A percentile compares a stretch with the other conserved stretches of the same genome.
These are phyloP conservation scores for Suhomyces emberorum DNA, from an alignment of 805 yeast species.

Conservation along the genomic window DNA sequence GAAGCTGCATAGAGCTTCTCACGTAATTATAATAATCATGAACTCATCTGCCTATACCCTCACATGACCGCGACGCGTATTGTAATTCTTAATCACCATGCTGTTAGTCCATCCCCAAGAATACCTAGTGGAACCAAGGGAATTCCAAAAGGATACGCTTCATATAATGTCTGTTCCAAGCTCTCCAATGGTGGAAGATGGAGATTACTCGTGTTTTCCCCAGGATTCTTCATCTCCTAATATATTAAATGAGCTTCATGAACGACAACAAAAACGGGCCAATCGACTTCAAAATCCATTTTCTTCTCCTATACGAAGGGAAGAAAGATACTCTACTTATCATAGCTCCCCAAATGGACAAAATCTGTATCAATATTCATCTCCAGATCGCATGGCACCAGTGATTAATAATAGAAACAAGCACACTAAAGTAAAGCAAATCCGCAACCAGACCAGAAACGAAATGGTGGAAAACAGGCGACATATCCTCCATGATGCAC, in stretches of 20 bases:
- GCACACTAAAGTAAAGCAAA: slow-evolving; percentile 20
- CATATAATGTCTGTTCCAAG: slow-evolving; percentile 10
- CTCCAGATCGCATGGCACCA: slow-evolving; percentile 1
- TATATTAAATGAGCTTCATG: slow-evolving; percentile 16
- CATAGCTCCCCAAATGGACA: slow-evolving; percentile 1
- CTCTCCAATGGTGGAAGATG: slow-evolving; percentile 4
- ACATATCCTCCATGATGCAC: slow-evolving; percentile 16
- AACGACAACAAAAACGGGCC: slow-evolving; percentile 16
- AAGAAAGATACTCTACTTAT: neutral
- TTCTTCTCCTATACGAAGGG: slow-evolving; percentile 7
- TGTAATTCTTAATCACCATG: neutral
- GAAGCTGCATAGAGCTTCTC: too few relatives aligned
- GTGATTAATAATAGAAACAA: slow-evolving; percentile 18
- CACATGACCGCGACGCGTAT: slow-evolving; percentile 1
- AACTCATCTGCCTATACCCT: too few relatives aligned
- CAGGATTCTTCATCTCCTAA: neutral
- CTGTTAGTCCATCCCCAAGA: neutral
- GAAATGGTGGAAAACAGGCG: slow-evolving; percentile 17
- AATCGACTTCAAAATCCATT: slow-evolving; percentile 14
- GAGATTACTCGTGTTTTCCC: neutral
- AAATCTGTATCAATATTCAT: neutral
- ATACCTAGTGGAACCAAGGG: slow-evolving; percentile 4
- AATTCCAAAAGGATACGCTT: slow-evolving; percentile 10
- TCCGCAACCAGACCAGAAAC: slow-evolving; percentile 23
- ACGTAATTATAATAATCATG: too few relatives aligned